A percentile compares a stretch with the other conserved stretches of the same genome.
These are phyloP conservation scores for Nidularia pulvinata DNA, from an alignment of 768 basidiomycete species.

Conservation along the genomic window DNA sequence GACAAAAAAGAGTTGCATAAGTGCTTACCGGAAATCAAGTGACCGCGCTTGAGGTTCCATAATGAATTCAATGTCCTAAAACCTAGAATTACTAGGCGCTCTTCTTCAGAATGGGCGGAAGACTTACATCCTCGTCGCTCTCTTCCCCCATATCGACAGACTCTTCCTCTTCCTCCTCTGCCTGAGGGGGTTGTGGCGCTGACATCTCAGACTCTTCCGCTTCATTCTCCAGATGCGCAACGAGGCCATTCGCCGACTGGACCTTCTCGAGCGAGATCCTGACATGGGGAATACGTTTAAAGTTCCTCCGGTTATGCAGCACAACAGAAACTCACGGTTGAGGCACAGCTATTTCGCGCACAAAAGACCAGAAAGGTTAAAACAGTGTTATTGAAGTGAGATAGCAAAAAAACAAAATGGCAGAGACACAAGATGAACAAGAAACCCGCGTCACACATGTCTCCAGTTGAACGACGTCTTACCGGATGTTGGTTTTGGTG, in stretches of 20 bases:
- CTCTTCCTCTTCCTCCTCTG: slow-evolving; percentile 30
- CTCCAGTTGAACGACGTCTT: slow-evolving; percentile 25
- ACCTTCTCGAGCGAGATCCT: slow-evolving; percentile 39
- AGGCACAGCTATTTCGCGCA: slow-evolving; percentile 48
- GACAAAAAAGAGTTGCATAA: neutral
- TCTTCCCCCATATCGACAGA: slow-evolving; percentile 27
- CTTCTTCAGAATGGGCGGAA: neutral
- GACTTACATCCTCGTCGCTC: slow-evolving; percentile 34
- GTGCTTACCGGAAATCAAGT: slow-evolving; percentile 70
- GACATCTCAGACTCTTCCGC: slow-evolving; percentile 28
- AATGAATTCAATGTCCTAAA: slow-evolving; percentile 87
- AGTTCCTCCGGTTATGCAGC: slow-evolving; percentile 11
- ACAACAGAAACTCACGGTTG: slow-evolving; percentile 58
- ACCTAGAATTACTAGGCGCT: neutral
- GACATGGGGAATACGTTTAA: slow-evolving; percentile 4
- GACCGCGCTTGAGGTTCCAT: slow-evolving; percentile 78
- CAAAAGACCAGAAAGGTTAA: slow-evolving; percentile 31
- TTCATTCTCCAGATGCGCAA: slow-evolving; percentile 49
- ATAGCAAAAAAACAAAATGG: slow-evolving; percentile 22
- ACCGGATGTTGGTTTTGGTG: slow-evolving; percentile 41
- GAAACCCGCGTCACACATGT: slow-evolving; percentile 3
- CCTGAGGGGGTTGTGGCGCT: slow-evolving; percentile 31
- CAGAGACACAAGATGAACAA: slow-evolving; percentile 14
- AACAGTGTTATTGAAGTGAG: slow-evolving; percentile 31
- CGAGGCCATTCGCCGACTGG: slow-evolving; percentile 44